Evolutionary conservation across 1,284 basidiomycete genomes (phyloP).

Genomic region (Marasmius sp.): DNA sequence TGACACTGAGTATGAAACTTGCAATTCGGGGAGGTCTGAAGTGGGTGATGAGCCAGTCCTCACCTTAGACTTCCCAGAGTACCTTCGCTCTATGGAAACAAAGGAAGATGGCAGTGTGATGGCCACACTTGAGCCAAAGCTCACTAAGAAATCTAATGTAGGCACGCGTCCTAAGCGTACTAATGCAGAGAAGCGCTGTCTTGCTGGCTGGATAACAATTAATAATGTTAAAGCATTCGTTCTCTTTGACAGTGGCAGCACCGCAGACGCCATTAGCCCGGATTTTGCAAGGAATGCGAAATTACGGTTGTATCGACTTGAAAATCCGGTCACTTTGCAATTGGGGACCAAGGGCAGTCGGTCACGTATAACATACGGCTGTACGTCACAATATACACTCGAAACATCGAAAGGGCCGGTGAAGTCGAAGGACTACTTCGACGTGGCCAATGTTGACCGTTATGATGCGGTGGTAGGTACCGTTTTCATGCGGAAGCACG

Average conservation of each 20-base stretch:
- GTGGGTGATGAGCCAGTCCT: neutral
- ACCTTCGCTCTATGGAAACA: neutral
- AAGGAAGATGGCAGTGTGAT: neutral
- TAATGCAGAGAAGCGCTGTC: neutral
- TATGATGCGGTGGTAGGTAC: no score
- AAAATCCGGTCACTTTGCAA: constrained; percentile 19
- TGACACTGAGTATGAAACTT: neutral
- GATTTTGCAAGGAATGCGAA: constrained; percentile 15
- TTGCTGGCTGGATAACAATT: constrained; percentile 5
- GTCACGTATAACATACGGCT: constrained; percentile 21
- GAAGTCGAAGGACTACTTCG: neutral
- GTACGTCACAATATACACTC: neutral
- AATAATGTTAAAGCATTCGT: constrained; percentile 16
- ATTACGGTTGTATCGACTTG: constrained; percentile 11
- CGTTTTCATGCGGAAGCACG: no score
- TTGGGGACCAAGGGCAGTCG: constrained; percentile 21
- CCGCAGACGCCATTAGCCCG: constrained; percentile 17
- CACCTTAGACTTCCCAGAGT: neutral
- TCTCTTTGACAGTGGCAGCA: no score
- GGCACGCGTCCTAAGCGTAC: constrained; percentile 1
- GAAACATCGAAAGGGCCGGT: neutral
- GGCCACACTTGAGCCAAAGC: neutral
- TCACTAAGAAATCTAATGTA: neutral
- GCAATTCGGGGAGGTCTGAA: neutral
- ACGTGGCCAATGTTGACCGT: neutral